phyloP scores from a whole-genome alignment of 495 filamentous ascomycete genomes.

The Penicillium egyptiacum region DNA sequence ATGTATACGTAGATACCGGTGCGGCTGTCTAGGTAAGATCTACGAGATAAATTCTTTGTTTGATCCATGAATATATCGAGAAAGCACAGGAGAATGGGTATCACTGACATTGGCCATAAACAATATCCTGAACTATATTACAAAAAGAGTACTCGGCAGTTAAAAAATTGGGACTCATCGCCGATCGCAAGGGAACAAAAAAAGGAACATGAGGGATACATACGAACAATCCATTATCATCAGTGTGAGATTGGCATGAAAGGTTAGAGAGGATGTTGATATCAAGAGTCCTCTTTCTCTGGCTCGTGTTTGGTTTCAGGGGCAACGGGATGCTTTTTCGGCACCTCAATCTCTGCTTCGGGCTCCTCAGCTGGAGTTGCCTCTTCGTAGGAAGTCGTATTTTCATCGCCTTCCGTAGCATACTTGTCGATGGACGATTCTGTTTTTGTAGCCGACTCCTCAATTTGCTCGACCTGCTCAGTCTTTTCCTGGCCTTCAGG shows the following conservation, averaged over 20 bases:
- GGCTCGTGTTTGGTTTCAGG: conserved; percentile 17
- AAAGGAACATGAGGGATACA: not conserved
- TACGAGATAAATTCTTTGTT: not conserved
- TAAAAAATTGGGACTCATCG: conserved; percentile 4
- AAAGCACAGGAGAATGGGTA: conserved; percentile 32
- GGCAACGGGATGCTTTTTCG: conserved; percentile 11
- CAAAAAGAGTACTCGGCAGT: conserved; percentile 11
- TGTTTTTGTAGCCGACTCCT: conserved; percentile 6
- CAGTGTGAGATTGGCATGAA: conserved; percentile 8
- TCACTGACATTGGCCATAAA: conserved; percentile 44
- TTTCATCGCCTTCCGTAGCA: conserved; percentile 12
- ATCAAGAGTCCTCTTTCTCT: conserved; percentile 17
- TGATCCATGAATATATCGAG: not conserved
- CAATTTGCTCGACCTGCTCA: conserved; percentile 7
- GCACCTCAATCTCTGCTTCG: conserved; percentile 10
- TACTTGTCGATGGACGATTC: conserved; percentile 7
- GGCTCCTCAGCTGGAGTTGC: conserved; percentile 15
- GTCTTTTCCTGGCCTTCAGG: conserved; percentile 8
- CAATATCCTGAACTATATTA: conserved; percentile 38
- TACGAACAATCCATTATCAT: conserved; percentile 6
- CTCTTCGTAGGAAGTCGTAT: conserved; percentile 10
- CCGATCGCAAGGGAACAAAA: conserved; percentile 2
- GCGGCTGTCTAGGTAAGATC: not conserved
- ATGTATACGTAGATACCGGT: too few relatives aligned
- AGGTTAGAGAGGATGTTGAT: not conserved